phyloP scores from a whole-genome alignment of 2,329 filamentous ascomycete genomes.

The Colletotrichum shisoi region DNA sequence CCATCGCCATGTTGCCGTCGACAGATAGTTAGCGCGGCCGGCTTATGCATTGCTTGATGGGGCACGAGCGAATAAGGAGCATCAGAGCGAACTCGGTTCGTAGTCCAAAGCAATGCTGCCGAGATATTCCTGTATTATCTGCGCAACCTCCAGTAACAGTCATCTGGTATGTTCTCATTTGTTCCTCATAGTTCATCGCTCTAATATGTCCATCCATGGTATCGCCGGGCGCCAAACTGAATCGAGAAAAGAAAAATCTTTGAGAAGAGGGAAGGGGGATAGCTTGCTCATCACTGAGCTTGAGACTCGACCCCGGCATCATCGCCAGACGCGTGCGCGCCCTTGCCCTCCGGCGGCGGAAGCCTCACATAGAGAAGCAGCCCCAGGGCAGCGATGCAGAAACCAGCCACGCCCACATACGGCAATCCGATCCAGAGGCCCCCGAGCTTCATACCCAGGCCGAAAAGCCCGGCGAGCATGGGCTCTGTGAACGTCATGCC shows the following conservation, averaged over 20 bases:
- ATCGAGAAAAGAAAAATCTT: background rate
- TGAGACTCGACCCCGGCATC: background rate
- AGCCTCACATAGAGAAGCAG: conserved; percentile 32
- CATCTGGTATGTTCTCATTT: no score
- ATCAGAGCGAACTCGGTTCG: no score
- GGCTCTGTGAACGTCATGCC: conserved; percentile 44
- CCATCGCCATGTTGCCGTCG: background rate
- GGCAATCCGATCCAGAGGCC: conserved; percentile 46
- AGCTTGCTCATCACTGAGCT: background rate
- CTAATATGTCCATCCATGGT: background rate
- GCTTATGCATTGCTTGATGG: background rate
- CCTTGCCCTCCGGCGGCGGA: conserved; percentile 14
- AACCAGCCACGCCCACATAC: conserved; percentile 45
- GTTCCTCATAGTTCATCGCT: background rate
- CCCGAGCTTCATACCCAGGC: conserved; percentile 44
- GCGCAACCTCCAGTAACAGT: background rate
- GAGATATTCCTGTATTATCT: background rate
- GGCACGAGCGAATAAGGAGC: background rate
- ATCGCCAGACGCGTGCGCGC: conserved; percentile 11
- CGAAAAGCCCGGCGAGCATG: conserved; percentile 45
- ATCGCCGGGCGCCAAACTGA: background rate
- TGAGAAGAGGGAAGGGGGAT: no score
- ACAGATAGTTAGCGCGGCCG: background rate
- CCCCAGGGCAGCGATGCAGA: conserved; percentile 15
- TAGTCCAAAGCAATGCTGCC: no score